Base-by-base conservation (phyloP, 768 basidiomycete species). In the Mycena filopes region DNA sequence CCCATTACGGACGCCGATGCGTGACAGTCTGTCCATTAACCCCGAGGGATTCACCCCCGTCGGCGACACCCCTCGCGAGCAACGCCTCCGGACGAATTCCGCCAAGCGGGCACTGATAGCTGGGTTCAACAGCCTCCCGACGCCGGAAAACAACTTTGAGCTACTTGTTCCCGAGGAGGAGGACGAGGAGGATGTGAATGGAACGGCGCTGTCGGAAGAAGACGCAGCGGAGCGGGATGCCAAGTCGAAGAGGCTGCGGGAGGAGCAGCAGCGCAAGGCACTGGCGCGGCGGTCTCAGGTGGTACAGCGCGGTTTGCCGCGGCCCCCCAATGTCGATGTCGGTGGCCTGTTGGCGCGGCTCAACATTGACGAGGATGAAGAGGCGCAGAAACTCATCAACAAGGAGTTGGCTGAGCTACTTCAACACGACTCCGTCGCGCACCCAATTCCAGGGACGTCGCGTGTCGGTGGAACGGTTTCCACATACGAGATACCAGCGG, bases 111-210 rank as follows among this genome's bases (percentile, higher is more conserved):
- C 91, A 1, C 84, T 99, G 55, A 84, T 91, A 70, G 86, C 89
- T 12, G 93, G 91, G 7, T 98, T 99, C 79, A 85, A 85, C 79
- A 89, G 77, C 65, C 82, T 99, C 18, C 98, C 98, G 0, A 90
- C 89, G 69, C 96, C 98, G 0, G 95, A 98, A 80, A 98, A 99
- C 76, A 97, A 99, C 77, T 99, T 98, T 71, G 96, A 99, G 78
- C 81, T 99, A 48, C 85, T 96, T 45, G 89, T 97, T 11, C 94
- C 94, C 3, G 96, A 97, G 69, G 93, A 95, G 20, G 93, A 95
- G 55, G 92, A 87, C 13, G 91, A 91, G 21, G 86, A 87, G 20
- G 91, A 86, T 1, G 73, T 71, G 15, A 78, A 69, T 8, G 53
- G 25, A 10, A 68, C 55, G 69, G 66, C 62, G 21, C 60, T 87